Evolutionary conservation across 2,329 filamentous ascomycete species (phyloP), one percentile per base, ranked within the genome.

Genomic region (Verticillium zaregamsianum): DNA sequence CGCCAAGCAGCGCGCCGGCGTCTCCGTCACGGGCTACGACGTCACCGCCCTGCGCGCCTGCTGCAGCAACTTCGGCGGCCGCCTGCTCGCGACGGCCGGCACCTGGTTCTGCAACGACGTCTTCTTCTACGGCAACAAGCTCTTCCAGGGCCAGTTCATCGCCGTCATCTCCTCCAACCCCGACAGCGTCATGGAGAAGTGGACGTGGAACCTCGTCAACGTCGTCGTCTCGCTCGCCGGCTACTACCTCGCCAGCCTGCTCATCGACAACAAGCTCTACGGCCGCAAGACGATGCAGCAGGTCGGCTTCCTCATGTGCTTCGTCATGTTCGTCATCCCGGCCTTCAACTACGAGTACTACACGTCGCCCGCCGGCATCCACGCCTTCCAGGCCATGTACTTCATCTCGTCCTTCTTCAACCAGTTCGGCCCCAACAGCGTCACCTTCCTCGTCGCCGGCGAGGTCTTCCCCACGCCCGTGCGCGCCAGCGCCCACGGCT

Each of bases 91-190:
- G 58, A 97, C 94, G 23, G 88, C 93, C 12, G 91, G 91, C 61
- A 86, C 88, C 39, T 98, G 94, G 94, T 98, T 94, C 77, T 91
- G 89, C 80, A 98, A 98, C 76, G 94, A 98, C 72, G 90, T 98
- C 67, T 97, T 98, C 84, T 98, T 98, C 82, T 98, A 98, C 80
- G 94, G 94, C 69, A 97, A 97, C 89, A 97, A 97, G 84, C 89
- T 97, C 60, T 97, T 97, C 85, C 93, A 97, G 79, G 86, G 85
- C 65, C 86, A 94, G 73, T 97, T 97, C 79, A 97, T 97, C 78
- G 81, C 80, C 35, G 90, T 95, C 72, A 89, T 97, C 68, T 90
- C 88, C 60, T 83, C 87, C 59, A 77, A 84, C 66, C 85, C 86
- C 66, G 77, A 81, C 39, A 92, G 90, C 8, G 86, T 97, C 73